Base-by-base conservation (phyloP, 495 filamentous ascomycete species). In the Parmelia sp. region DNA sequence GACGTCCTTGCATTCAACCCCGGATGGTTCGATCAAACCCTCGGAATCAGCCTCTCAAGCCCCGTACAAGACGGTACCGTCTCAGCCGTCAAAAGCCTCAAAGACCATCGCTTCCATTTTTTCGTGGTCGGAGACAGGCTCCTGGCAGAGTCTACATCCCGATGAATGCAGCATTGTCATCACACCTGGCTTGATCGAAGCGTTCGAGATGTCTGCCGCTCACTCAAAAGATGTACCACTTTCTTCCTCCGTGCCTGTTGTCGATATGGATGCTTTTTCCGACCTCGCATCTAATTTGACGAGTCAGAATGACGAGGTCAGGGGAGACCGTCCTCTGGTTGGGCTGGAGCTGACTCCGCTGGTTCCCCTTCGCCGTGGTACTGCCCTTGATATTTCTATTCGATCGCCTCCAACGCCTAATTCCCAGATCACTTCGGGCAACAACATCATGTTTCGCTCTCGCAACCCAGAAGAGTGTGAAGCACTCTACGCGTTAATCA, bases 361-460 rank as follows among this genome's bases (percentile, higher is more conserved):
- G 15, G 92, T 96, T 19, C 87, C 89, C 68, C 84, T 97, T 51
- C 86, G 93, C 65, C 86, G 90, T 56, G 92, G 92, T 59, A 97
- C 89, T 25, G 92, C 88, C 27, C 82, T 97, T 39, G 94, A 99
- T 72, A 91, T 99, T 58, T 92, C 93, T 57, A 91, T 99, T 69
- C 86, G 90, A 53, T 96, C 92, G 15, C 86, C 87, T 25, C 88
- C 86, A 19, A 90, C 86, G 21, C 71, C 84, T 9, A 85, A 86
- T 39, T 91, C 89, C 3, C 84, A 84, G 63, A 80, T 91, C 40
- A 83, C 82, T n/a, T 80, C 84, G 57, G 85, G 85, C 66, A 86
- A 83, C 65, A 91, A 90, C 70, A 86, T 91, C 65, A 90, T 93
- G 82, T 92, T 96, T 78, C 90, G 95, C n/a, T 90, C 90, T 10